A percentile compares a stretch with the other conserved stretches of the same genome.
These are phyloP conservation scores for Suaeda aralocaspica DNA, from an alignment of 148 eudicot genomes.

Conservation along the genomic window DNA sequence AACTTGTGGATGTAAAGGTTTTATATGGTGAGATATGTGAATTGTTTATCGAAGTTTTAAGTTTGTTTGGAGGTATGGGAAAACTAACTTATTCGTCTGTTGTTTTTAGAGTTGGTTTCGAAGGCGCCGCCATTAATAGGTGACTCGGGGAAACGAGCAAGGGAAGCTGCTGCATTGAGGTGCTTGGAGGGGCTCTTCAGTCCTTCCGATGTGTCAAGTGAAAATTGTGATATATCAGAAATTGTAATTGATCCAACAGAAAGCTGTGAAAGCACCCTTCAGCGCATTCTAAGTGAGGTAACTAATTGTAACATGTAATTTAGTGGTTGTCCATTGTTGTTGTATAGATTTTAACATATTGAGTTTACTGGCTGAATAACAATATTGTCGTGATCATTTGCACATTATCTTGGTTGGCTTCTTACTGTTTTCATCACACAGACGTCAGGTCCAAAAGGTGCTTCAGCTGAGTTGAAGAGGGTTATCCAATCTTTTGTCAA, in stretches of 20 bases:
- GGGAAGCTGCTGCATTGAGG: slow-evolving; percentile 49
- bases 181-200: slow-evolving; percentile 47
- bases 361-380: slow-evolving; percentile 4
- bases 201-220: slow-evolving; percentile 18
- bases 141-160: slow-evolving; percentile 42
- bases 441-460: slow-evolving; percentile 31
- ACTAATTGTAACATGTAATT: neutral
- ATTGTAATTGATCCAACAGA: slow-evolving; percentile 35
- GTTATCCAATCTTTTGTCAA: slow-evolving; percentile 40
- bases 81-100: slow-evolving; percentile 5
- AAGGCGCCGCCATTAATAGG: slow-evolving; percentile 34
- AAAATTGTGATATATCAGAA: slow-evolving; percentile 18
- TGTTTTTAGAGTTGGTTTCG: slow-evolving; percentile 43
- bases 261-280: slow-evolving; percentile 45
- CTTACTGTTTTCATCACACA: slow-evolving; percentile 20
- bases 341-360: neutral
- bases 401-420: slow-evolving; percentile 1
- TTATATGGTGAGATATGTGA: slow-evolving; percentile 33
- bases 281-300: slow-evolving; percentile 39
- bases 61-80: neutral
- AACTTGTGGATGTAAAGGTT: slow-evolving; percentile 40
- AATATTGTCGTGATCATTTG: neutral
- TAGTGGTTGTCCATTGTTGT: neutral
- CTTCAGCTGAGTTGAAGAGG: slow-evolving; percentile 31
- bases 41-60: neutral